Evolutionary conservation across 1,284 basidiomycete genomes (phyloP).

Genomic region (Apiotrichum montevideense): DNA sequence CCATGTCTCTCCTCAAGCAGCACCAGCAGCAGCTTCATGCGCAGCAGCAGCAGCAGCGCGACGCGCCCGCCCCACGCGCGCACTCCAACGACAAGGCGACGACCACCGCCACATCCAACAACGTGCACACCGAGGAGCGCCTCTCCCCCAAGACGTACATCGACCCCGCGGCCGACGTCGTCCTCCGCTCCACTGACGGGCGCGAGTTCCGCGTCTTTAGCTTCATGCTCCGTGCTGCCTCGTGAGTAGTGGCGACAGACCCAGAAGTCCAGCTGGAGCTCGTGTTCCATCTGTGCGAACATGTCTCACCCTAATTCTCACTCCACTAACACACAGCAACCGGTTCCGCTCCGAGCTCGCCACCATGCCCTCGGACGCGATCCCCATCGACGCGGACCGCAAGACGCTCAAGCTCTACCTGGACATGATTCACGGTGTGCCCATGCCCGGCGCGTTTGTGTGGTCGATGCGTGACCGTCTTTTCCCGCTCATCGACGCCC

Average conservation of each 20-base stretch:
- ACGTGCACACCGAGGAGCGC: neutral
- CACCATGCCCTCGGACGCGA: neutral
- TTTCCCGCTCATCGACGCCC: constrained; percentile 16
- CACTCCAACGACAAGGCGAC: too few species aligned
- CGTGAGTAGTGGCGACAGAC: constrained; percentile 15
- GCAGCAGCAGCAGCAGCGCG: too few species aligned
- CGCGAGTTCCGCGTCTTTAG: constrained; percentile 20
- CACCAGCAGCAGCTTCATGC: too few species aligned
- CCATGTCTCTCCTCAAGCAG: too few species aligned
- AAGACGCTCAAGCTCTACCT: constrained; percentile 15
- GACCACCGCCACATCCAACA: neutral
- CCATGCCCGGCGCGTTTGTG: constrained; percentile 10
- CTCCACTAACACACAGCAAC: neutral
- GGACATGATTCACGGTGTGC: constrained; percentile 16
- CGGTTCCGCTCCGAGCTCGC: neutral
- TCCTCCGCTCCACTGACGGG: constrained; percentile 18
- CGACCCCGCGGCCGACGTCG: constrained; percentile 21
- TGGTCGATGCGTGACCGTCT: constrained; percentile 11
- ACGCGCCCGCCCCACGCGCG: too few species aligned
- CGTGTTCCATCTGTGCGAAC: too few species aligned
- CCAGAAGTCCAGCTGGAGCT: too few species aligned
- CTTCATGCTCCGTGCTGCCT: constrained; percentile 20
- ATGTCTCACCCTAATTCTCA: too few species aligned
- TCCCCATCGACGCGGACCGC: constrained; percentile 10
- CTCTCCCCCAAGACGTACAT: constrained; percentile 12